phyloP scores from a whole-genome alignment of 331 rosid genomes.

The Phaseolus coccineus region DNA sequence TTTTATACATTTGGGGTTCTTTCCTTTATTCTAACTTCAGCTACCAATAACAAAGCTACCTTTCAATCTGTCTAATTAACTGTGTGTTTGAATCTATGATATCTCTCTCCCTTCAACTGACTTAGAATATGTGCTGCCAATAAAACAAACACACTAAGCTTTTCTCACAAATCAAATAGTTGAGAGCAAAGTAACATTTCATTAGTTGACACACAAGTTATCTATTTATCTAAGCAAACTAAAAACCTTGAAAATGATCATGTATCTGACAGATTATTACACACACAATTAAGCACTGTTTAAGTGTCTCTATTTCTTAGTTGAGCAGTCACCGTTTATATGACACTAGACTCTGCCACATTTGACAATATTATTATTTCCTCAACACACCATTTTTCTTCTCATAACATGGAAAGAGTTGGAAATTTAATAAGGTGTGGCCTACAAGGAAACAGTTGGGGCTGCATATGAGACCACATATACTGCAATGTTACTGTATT shows the following conservation, averaged over 20 bases:
- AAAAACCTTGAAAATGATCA: not conserved
- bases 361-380: not conserved
- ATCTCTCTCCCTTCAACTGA: no score
- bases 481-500: not conserved
- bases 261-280: not conserved
- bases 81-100: no score
- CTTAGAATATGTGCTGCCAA: no score
- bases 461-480: not conserved
- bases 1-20: not conserved
- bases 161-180: no score
- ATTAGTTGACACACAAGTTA: no score
- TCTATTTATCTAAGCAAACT: not conserved
- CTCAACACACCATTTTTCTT: conserved; percentile 1
- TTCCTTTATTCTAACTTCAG: no score
- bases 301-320: not conserved
- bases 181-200: no score
- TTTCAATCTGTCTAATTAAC: no score
- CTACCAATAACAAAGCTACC: no score
- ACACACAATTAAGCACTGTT: not conserved
- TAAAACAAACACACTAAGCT: no score
- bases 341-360: not conserved
- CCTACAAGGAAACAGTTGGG: not conserved
- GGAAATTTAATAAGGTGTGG: conserved; percentile 25
- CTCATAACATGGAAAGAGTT: conserved; percentile 36
- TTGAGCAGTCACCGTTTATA: conserved; percentile 26